A percentile compares a stretch with the other conserved stretches of the same genome.
These are phyloP conservation scores for Rhizopus stolonifer DNA, from an alignment of 371 early-diverging fungal genomes.

Conservation along the genomic window DNA sequence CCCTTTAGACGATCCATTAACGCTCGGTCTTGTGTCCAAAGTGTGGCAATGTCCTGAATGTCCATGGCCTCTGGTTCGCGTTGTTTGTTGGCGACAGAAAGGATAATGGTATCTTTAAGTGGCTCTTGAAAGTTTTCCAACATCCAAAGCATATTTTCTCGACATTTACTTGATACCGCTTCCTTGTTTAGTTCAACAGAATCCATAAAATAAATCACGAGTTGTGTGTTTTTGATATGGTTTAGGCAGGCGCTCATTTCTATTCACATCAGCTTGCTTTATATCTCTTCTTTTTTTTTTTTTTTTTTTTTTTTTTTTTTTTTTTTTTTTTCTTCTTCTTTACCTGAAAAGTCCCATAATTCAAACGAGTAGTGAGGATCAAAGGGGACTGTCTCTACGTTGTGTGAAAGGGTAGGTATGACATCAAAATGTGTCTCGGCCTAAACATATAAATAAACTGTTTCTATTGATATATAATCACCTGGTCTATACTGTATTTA, in stretches of 20 bases:
- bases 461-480: not conserved
- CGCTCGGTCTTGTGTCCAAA: constrained; percentile 26
- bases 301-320: not conserved
- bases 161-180: constrained; percentile 18
- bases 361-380: constrained; percentile 17
- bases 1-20: constrained; percentile 22
- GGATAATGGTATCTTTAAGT: constrained; percentile 28
- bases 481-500: constrained; percentile 26
- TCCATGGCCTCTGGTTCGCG: constrained; percentile 19
- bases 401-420: constrained; percentile 28
- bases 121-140: constrained; percentile 17
- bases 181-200: constrained; percentile 17
- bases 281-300: not conserved
- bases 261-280: not conserved
- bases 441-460: constrained; percentile 5
- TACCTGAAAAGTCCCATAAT: constrained; percentile 43
- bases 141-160: constrained; percentile 30
- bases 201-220: constrained; percentile 35
- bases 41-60: constrained; percentile 34
- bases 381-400: constrained; percentile 36
- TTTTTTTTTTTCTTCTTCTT: not conserved
- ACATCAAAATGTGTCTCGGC: constrained; percentile 34
- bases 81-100: constrained; percentile 36
- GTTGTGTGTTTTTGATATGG: constrained; percentile 26
- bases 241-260: constrained; percentile 27